phyloP scores from a whole-genome alignment of 2,329 filamentous ascomycete genomes.

The Fusarium sp. region DNA sequence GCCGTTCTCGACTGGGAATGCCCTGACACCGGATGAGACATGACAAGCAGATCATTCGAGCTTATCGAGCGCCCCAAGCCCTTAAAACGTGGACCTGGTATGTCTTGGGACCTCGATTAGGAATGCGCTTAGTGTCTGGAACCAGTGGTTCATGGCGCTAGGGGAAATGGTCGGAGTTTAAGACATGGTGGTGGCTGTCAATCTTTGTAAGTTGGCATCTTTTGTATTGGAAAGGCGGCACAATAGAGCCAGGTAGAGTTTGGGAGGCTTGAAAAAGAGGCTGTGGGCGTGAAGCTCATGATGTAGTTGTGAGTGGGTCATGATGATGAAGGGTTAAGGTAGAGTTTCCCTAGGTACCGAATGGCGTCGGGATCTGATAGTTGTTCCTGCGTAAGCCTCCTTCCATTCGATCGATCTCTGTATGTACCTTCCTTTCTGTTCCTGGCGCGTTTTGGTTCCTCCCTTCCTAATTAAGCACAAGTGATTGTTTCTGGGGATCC shows the following conservation, averaged over 20 bases:
- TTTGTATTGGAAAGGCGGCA: not conserved
- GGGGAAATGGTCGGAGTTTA: not conserved
- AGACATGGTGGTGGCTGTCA: conserved; percentile 5
- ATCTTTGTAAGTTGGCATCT: not conserved
- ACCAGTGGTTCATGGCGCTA: conserved; percentile 5
- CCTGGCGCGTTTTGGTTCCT: not conserved
- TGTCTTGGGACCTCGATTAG: conserved; percentile 24
- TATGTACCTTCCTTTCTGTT: conserved; percentile 3
- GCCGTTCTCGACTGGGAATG: conserved; percentile 14
- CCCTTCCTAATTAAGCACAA: not conserved
- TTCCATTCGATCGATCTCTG: conserved; percentile 7
- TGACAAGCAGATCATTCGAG: not conserved
- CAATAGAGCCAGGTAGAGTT: not conserved
- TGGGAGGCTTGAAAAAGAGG: not conserved
- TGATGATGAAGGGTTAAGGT: not conserved
- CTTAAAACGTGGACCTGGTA: conserved; percentile 32
- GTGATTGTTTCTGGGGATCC: not conserved
- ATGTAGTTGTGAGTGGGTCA: not conserved
- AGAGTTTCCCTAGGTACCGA: not conserved
- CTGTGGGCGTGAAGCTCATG: not conserved
- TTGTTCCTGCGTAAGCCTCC: conserved; percentile 35
- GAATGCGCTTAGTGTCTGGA: conserved; percentile 34
- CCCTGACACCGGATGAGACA: conserved; percentile 15
- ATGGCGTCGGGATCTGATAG: not conserved
- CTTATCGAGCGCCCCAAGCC: conserved; percentile 15